Evolutionary conservation across 2,329 filamentous ascomycete species (phyloP).

Genomic region (Xylaria sp.): DNA sequence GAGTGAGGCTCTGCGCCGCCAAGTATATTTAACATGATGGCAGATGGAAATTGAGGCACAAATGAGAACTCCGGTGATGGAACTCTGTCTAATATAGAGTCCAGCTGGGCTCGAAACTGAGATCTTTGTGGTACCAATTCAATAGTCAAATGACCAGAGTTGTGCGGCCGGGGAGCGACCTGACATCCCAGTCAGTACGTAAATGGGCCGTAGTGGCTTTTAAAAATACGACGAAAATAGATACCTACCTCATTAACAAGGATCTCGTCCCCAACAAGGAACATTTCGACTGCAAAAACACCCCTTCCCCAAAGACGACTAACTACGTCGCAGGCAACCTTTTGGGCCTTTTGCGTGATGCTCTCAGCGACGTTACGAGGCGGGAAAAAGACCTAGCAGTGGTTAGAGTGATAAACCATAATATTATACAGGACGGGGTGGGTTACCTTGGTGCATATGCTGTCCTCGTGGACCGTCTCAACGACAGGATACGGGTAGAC

Average conservation of each 20-base stretch:
- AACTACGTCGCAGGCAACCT: slow-evolving; percentile 82
- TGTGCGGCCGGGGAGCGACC: slow-evolving; percentile 65
- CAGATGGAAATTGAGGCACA: slow-evolving; percentile 66
- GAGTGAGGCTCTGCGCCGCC: slow-evolving; percentile 74
- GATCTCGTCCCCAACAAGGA: slow-evolving; percentile 79
- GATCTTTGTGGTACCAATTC: slow-evolving; percentile 86
- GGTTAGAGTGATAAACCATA: neutral
- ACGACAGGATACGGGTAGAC: slow-evolving; percentile 84
- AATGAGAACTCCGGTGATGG: slow-evolving; percentile 65
- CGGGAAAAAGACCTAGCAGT: slow-evolving; percentile 71
- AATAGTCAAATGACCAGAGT: slow-evolving; percentile 95
- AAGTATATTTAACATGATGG: slow-evolving; percentile 85
- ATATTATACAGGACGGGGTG: neutral
- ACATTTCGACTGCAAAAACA: slow-evolving; percentile 97
- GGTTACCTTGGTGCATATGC: slow-evolving; percentile 85
- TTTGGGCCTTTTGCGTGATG: slow-evolving; percentile 73
- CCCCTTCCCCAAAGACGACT: slow-evolving; percentile 85
- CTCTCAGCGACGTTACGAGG: slow-evolving; percentile 73
- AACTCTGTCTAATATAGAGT: slow-evolving; percentile 77
- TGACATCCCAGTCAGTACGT: slow-evolving; percentile 14
- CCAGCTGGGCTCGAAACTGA: slow-evolving; percentile 91
- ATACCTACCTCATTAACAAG: slow-evolving; percentile 75
- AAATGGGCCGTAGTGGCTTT: neutral
- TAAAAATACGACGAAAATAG: neutral
- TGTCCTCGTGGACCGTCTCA: slow-evolving; percentile 95